phyloP scores from a whole-genome alignment of 1,139 yeast genomes.

The Pneumocystis oryctolagi region DNA sequence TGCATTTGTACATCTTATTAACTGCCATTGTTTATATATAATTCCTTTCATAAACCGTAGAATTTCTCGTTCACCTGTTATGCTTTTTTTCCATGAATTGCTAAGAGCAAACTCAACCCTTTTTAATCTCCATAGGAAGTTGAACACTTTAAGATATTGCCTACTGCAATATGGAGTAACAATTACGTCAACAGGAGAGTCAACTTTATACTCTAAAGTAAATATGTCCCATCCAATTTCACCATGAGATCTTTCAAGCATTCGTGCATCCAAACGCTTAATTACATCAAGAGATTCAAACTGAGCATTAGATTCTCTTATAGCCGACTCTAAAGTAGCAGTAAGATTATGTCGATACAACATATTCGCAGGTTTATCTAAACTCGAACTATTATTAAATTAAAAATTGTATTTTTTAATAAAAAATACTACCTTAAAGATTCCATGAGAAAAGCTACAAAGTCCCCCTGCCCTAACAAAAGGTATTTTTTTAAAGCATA shows the following conservation, averaged over 20 bases:
- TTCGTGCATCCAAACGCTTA: constrained; percentile 65
- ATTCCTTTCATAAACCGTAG: constrained; percentile 11
- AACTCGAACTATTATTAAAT: constrained; percentile 12
- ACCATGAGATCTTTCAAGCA: constrained; percentile 55
- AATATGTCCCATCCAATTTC: constrained; percentile 74
- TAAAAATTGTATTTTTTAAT: background rate
- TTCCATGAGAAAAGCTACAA: constrained; percentile 48
- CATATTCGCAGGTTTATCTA: constrained; percentile 47
- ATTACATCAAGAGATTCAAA: constrained; percentile 30
- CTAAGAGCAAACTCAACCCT: constrained; percentile 43
- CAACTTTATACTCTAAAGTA: constrained; percentile 67
- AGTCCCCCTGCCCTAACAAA: constrained; percentile 63
- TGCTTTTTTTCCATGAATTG: constrained; percentile 31
- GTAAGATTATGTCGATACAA: constrained; percentile 56
- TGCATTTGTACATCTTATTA: constrained; percentile 21
- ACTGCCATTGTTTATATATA: constrained; percentile 19
- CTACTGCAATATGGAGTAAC: constrained; percentile 28
- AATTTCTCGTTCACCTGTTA: constrained; percentile 20
- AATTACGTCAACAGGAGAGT: constrained; percentile 34
- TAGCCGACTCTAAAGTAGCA: constrained; percentile 49
- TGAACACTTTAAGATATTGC: constrained; percentile 68
- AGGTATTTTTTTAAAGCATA: constrained; percentile 49
- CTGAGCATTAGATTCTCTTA: constrained; percentile 47
- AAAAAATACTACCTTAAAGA: constrained; percentile 32
- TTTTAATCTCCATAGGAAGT: constrained; percentile 67